Conservation (phyloP, 2,329 filamentous ascomycete genomes). For the Thielaviopsis ethacetica region DNA sequence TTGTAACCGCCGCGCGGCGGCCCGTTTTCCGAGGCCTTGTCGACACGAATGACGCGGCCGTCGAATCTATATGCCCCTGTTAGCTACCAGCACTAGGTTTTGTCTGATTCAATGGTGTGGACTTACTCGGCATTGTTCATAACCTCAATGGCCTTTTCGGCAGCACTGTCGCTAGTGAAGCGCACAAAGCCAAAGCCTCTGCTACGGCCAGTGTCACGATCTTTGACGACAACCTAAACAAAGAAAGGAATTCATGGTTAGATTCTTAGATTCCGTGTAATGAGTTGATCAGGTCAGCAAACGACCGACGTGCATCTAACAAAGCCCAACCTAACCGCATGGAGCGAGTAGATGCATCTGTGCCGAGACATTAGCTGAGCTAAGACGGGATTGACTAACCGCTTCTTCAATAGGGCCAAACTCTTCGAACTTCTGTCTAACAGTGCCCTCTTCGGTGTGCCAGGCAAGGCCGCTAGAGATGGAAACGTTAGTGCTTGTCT, state of each 20-base stretch:
- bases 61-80: constrained; percentile 51
- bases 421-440: constrained; percentile 83
- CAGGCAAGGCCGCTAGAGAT: constrained; percentile 73
- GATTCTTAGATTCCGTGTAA: neutral
- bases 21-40: constrained; percentile 77
- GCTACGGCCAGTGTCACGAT: constrained; percentile 90
- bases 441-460: constrained; percentile 83
- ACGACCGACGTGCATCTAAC: too few relatives aligned
- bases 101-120: neutral
- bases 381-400: constrained; percentile 41
- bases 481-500: neutral
- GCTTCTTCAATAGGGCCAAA: constrained; percentile 88
- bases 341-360: neutral
- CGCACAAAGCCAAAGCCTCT: constrained; percentile 96
- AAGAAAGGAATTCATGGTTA: constrained; percentile 5
- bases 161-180: constrained; percentile 61
- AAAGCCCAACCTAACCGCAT: neutral
- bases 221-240: constrained; percentile 81
- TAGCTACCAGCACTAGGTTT: neutral
- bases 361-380: neutral
- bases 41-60: constrained; percentile 83
- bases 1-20: constrained; percentile 30
- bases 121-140: constrained; percentile 88
- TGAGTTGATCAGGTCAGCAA: neutral
- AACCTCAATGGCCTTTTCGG: constrained; percentile 55